Base-by-base conservation (phyloP, 331 rosid species). In the Arachis monticola region DNA sequence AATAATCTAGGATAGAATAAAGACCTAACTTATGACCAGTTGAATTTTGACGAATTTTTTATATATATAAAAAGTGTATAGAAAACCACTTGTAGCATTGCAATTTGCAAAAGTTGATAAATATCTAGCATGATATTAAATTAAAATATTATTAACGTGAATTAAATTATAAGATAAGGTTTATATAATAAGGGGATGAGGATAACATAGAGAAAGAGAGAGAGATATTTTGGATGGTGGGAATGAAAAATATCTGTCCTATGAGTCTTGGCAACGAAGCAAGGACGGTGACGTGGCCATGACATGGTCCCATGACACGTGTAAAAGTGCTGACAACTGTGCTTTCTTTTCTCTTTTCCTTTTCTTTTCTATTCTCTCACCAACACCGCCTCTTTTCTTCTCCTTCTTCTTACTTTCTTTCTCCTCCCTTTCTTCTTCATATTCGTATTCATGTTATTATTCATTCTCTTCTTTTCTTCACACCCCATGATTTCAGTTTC, bases 271-370 rank as follows among this genome's bases (percentile, higher is more conserved):
- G 45, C 57, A 35, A 38, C 65, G 8, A 62, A 70, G 10, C 65
- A 42, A 11, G 61, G 61, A 65, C 2, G 2, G 31, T 85, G 91
- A 93, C 88, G 96, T 91, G 93, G 91, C 90, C 6, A 41, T 3
- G 7, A 0, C 1, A 17, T 62, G 91, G 91, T 44, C 87, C 82
- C 79, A 55, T 48, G 88, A 84, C 92, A 88, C 96, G 91, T 91
- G 97, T 84, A 88, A 93, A 92, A 89, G 96, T 61, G 78, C 1
- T 61, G 85, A 91, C 92, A 89, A 78, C 83, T 85, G 90, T 87
- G 75, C 85, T 83, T 46, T 62, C 32, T 13, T 38, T 66, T 40
- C 32, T 1, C 48, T 52, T 83, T 46, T 63, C 44, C 38, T 66
- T 41, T 46, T 1, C 57, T 42, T 17, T 17, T 8, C 71, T 22